Base-by-base conservation (phyloP, 176 grass and related monocot species). In the Olyra latifolia region DNA sequence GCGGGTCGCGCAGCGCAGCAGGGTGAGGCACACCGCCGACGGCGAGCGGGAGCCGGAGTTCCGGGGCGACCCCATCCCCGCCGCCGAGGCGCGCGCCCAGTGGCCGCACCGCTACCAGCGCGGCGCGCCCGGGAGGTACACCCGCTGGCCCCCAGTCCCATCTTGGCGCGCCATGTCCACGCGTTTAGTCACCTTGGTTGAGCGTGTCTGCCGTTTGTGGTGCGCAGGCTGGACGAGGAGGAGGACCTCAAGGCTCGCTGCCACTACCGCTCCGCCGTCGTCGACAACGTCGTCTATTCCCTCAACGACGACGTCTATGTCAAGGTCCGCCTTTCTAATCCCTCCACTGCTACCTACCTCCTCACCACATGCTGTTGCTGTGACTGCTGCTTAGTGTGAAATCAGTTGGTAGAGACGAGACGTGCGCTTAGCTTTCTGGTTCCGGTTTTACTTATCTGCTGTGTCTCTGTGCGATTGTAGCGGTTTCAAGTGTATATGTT, bases 31-130 rank as follows among this genome's bases (percentile, higher is more conserved):
- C 63, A 41, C 17, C 2, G 67, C 61, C 1, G 49, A 1, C 1
- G 73, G 14, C 1, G 80, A 74, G 0, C 45, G 59, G 27, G 76
- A 78, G 53, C 76, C 70, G 3, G 80, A 77, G 53, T 91, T 93
- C 19, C 6, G 82, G 5, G 94, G 91, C 0, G 69, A 77, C 27
- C 63, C 88, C 0, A 3, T 97, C 60, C 77, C 69, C 6, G 50
- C 74, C 7, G 77, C 24, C 1, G 94, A 89, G 80, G 91, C 88
- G 5, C 90, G 68, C 30, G 7, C n/a, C 38, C 61, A 43, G 49
- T 97, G 94, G 91, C 91, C 94, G 2, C 66, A 93, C 4, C 80
- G 91, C 62, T 97, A 94, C 58, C 45, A 72, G 44, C 74, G 52
- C 57, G 35, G 6, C 46, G 20, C 64, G 1, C 13, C 41, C 29